Conservation (phyloP, 2,329 filamentous ascomycete genomes). For the Colletotrichum sp. region DNA sequence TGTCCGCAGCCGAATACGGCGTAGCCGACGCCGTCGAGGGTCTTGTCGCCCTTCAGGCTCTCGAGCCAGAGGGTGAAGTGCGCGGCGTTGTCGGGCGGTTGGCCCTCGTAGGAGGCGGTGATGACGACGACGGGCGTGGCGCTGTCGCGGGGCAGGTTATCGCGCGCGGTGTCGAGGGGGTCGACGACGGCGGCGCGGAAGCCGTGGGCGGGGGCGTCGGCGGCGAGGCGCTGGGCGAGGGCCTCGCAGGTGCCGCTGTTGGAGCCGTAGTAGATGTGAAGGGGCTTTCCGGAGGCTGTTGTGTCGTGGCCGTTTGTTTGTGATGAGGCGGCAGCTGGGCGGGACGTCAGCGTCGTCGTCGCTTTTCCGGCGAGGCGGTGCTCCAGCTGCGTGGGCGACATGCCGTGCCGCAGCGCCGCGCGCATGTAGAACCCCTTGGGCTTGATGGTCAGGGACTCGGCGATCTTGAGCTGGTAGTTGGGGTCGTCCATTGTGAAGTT, state of each 20-base stretch:
- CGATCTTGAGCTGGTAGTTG: conserved; percentile 55
- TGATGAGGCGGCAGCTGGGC: background rate
- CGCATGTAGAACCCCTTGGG: conserved; percentile 65
- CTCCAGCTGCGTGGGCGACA: conserved; percentile 47
- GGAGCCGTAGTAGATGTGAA: conserved; percentile 72
- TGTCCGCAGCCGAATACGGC: conserved; percentile 71
- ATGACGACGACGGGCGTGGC: conserved; percentile 62
- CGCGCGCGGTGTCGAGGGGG: conserved; percentile 62
- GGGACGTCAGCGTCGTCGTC: background rate
- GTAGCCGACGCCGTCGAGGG: conserved; percentile 62
- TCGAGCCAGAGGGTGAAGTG: conserved; percentile 71
- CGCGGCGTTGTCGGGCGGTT: conserved; percentile 72
- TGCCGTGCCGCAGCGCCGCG: conserved; percentile 52
- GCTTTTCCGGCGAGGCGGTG: conserved; percentile 43
- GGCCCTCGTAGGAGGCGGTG: conserved; percentile 72
- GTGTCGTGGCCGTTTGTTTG: conserved; percentile 1
- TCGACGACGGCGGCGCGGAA: conserved; percentile 56
- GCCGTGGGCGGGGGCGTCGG: conserved; percentile 59
- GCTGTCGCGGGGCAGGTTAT: conserved; percentile 58
- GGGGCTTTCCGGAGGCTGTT: conserved; percentile 31
- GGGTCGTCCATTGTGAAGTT: conserved; percentile 67
- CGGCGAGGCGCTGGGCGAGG: conserved; percentile 64
- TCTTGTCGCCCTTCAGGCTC: conserved; percentile 42
- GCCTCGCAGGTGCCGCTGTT: conserved; percentile 74
- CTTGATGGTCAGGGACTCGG: conserved; percentile 64